A percentile compares a stretch with the other conserved stretches of the same genome.
Conservation (phyloP, 1,139 yeast genomes). For the Scheffersomyces stambukii region DNA sequence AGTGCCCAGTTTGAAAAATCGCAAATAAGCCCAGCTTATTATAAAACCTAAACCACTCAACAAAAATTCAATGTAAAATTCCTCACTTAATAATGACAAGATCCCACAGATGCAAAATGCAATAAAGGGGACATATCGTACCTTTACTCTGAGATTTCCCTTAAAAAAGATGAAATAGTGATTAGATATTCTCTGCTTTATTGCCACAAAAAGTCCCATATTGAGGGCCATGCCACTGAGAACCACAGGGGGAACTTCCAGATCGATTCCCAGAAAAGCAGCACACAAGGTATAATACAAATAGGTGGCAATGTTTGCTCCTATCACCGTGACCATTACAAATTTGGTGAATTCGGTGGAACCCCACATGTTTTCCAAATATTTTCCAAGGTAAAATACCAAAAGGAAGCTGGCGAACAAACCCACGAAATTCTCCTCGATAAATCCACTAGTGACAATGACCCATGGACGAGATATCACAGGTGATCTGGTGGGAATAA, state of each 20-base stretch:
- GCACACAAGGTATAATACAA: constrained; percentile 30
- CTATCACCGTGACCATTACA: constrained; percentile 18
- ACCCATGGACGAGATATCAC: constrained; percentile 39
- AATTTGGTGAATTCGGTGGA: constrained; percentile 28
- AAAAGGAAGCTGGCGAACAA: constrained; percentile 22
- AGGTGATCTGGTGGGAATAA: constrained; percentile 36
- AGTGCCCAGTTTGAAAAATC: constrained; percentile 38
- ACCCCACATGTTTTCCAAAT: constrained; percentile 39
- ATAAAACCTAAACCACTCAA: constrained; percentile 27
- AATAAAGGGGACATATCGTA: constrained; percentile 36
- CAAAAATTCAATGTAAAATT: constrained; percentile 23
- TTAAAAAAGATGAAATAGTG: constrained; percentile 40
- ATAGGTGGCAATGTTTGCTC: constrained; percentile 32
- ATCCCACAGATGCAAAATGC: constrained; percentile 16
- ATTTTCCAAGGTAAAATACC: constrained; percentile 33
- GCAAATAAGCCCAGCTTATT: constrained; percentile 37
- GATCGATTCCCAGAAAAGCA: too few relatives aligned
- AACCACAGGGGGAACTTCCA: constrained; percentile 38
- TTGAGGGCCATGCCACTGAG: constrained; percentile 33
- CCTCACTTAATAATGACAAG: constrained; percentile 23
- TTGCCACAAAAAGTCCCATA: constrained; percentile 41
- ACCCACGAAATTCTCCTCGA: constrained; percentile 32
- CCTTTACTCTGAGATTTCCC: constrained; percentile 35
- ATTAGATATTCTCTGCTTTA: constrained; percentile 41
- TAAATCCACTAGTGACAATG: constrained; percentile 28